Base-by-base conservation (phyloP, 75 land plant genomes). In the Sequoiadendron giganteum region DNA sequence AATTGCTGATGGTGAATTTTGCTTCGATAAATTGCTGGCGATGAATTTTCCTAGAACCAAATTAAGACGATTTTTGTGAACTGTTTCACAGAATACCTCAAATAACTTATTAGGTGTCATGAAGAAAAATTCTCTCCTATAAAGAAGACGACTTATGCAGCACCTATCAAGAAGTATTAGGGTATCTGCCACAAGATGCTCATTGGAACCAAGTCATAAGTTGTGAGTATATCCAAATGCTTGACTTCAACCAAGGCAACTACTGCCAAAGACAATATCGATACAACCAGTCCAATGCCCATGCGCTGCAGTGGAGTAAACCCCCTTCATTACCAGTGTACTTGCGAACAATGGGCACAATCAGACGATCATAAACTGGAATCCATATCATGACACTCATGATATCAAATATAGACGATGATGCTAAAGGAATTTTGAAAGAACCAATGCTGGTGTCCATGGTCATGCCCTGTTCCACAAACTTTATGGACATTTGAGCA, bases 161-260 rank as follows among this genome's bases (percentile, higher is more conserved):
- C 92, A 38, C 99, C 97, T 19, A 97, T 40, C 82, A 97, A 77
- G 73, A 90, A 92, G 75, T 94, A 97, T 86, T 97, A 97, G 10
- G 99, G 97, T 36, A 93, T 88, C 85, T 94, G 97, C 95, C 97
- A 95, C 36, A 96, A 91, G 2, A 94, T 91, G 79, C 92, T 94
- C 84, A 96, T 78, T 0, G 94, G 94, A 19, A 89, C 70, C 30
- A 97, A 77, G 72, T 94, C 91, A 30, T 84, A 21, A 54, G 56
- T 89, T 58, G n/a, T 89, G 61, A 89, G 90, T 36, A 92, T 89
- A 40, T 86, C 75, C 83, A 92, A 81, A 5, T 95, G 88, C 77
- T 48, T 86, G 9, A 91, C 90, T 89, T 96, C 98, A 21, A 96
- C 93, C 75, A 91, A 14, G 48, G 95, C 98, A 52, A 96, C 98